Percentiles rank a stretch among this genome's conserved stretches.
phyloP scores from a whole-genome alignment of 805 yeast genomes.

The Metahyphopichia silvanorum region DNA sequence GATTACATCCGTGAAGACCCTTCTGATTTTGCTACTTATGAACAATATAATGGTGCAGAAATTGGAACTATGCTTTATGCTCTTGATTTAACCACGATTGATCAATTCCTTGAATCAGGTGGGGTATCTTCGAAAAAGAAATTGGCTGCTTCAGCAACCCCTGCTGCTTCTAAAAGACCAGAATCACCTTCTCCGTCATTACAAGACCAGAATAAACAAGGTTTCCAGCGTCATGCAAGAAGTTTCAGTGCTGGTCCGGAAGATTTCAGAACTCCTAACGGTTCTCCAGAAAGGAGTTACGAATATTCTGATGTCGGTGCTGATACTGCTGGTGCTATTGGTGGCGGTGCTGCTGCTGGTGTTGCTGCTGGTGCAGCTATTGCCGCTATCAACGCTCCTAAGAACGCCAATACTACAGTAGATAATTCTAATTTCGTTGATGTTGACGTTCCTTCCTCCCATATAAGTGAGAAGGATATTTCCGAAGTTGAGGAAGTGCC shows the following conservation, averaged over 20 bases:
- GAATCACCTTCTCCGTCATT: constrained; percentile 2
- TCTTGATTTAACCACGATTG: constrained; percentile 52
- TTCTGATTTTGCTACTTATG: constrained; percentile 50
- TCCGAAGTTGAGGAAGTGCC: constrained; percentile 23
- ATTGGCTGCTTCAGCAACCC: constrained; percentile 8
- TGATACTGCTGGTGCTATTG: constrained; percentile 4
- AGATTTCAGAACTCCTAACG: constrained; percentile 27
- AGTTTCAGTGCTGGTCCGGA: constrained; percentile 35
- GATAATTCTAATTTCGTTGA: constrained; percentile 24
- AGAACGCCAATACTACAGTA: constrained; percentile 1
- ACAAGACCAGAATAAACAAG: constrained; percentile 4
- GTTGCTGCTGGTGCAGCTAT: constrained; percentile 5
- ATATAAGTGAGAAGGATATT: constrained; percentile 11
- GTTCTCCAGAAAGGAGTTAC: constrained; percentile 19
- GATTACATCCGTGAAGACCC: constrained; percentile 56
- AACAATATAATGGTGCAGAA: constrained; percentile 45
- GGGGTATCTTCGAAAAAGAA: constrained; percentile 9
- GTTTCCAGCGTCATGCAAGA: constrained; percentile 28
- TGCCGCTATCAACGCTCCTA: constrained; percentile 19
- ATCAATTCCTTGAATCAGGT: constrained; percentile 19
- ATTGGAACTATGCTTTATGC: constrained; percentile 59
- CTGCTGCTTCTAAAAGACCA: constrained; percentile 1
- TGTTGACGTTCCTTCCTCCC: constrained; percentile 24
- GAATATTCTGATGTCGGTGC: constrained; percentile 1
- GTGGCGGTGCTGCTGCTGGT: constrained; percentile 3